A percentile compares a stretch with the other conserved stretches of the same genome.
Evolutionary conservation across 352 stramenopile genomes (phyloP).

Genomic region (Phytophthora crassamura): DNA sequence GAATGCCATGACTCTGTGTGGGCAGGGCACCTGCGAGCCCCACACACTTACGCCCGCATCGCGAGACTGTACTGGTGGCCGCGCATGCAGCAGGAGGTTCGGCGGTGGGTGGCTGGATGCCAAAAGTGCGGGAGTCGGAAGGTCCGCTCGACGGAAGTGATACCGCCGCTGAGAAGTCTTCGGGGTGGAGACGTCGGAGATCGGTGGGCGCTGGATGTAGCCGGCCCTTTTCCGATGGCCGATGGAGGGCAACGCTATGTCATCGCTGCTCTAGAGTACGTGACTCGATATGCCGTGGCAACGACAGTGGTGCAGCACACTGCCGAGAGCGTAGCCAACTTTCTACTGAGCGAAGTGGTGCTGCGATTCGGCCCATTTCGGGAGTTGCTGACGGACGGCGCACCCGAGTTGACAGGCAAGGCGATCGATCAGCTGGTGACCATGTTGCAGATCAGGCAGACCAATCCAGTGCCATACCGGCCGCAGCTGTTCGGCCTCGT

Average conservation of each 20-base stretch:
- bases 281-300: slow-evolving; percentile 2
- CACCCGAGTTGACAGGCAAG: background rate
- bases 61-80: slow-evolving; percentile 11
- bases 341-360: background rate
- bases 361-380: background rate
- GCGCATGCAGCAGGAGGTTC: slow-evolving; percentile 10
- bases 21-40: too few species aligned
- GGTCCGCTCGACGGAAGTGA: slow-evolving; percentile 3
- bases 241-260: slow-evolving; percentile 14
- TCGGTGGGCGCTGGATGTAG: slow-evolving; percentile 21
- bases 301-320: background rate
- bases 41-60: too few species aligned
- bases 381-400: background rate
- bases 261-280: slow-evolving; percentile 11
- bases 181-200: slow-evolving; percentile 20
- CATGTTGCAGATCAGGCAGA: background rate
- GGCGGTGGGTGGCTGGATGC: too few species aligned
- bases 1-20: too few species aligned
- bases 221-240: slow-evolving; percentile 11
- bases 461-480: background rate
- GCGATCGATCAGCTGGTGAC: background rate
- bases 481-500: background rate
- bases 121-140: slow-evolving; percentile 20
- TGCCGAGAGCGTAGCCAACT: background rate
- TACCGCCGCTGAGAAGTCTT: slow-evolving; percentile 27